These are phyloP conservation scores for Chlorella sorokiniana DNA, from an alignment of 139 green algal species.

Conservation along the genomic window DNA sequence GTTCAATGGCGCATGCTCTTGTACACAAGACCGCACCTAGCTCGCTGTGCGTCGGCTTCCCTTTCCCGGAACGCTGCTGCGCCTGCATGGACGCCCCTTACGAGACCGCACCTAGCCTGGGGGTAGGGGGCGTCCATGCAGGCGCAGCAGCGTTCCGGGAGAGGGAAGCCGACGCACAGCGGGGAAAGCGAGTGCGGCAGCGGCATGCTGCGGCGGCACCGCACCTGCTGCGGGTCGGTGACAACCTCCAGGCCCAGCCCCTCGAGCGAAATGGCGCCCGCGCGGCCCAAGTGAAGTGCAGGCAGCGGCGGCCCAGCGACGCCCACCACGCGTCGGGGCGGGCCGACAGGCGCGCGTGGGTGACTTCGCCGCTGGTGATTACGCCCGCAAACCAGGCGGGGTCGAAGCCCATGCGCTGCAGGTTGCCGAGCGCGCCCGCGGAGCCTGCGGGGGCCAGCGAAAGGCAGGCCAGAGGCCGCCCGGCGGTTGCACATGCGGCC, in stretches of 20 bases:
- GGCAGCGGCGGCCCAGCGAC: constrained; percentile 61
- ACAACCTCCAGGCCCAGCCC: constrained; percentile 60
- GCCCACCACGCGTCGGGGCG: constrained; percentile 58
- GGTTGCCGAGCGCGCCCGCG: constrained; percentile 65
- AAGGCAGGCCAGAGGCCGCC: neutral
- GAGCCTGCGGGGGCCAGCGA: constrained; percentile 44
- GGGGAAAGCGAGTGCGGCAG: too few relatives aligned
- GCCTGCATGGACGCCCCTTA: too few relatives aligned
- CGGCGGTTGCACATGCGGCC: neutral
- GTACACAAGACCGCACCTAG: too few relatives aligned
- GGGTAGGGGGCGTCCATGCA: too few relatives aligned
- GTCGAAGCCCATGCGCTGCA: constrained; percentile 83
- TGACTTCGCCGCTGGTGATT: constrained; percentile 63
- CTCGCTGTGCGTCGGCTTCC: too few relatives aligned
- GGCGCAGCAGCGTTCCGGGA: too few relatives aligned
- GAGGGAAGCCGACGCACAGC: too few relatives aligned
- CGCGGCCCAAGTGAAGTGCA: constrained; percentile 90
- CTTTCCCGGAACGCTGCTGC: too few relatives aligned
- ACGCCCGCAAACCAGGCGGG: constrained; percentile 66
- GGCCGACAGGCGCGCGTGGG: constrained; percentile 55
- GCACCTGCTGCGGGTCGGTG: neutral
- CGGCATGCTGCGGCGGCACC: neutral
- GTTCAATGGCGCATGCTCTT: too few relatives aligned
- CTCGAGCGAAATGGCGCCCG: constrained; percentile 72
- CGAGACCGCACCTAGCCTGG: too few relatives aligned